Evolutionary conservation across 768 basidiomycete genomes (phyloP).

Genomic region (Cytidiella melzeri): DNA sequence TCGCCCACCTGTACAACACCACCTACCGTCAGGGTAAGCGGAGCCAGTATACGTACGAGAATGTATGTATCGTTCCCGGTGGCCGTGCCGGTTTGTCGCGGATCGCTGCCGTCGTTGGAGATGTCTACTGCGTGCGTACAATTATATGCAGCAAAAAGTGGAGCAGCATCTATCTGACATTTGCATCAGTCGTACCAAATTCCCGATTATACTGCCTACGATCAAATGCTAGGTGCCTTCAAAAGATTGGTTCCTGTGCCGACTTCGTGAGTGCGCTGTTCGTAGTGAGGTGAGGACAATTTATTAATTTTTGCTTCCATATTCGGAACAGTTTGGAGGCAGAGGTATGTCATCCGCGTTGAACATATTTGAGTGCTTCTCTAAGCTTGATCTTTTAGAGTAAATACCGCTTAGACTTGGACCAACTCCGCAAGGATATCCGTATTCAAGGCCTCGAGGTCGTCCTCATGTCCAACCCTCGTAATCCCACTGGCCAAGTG

Average conservation of each 20-base stretch:
- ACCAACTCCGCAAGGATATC: constrained; percentile 81
- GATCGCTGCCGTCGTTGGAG: constrained; percentile 86
- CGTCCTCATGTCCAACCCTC: constrained; percentile 88
- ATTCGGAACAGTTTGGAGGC: constrained; percentile 36
- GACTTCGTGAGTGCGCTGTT: constrained; percentile 77
- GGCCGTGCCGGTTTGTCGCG: constrained; percentile 87
- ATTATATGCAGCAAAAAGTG: background rate
- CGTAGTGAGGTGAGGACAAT: too few relatives aligned
- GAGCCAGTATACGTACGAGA: constrained; percentile 87
- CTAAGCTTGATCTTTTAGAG: constrained; percentile 22
- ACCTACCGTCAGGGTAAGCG: constrained; percentile 77
- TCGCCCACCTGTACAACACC: constrained; percentile 84
- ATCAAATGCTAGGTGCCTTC: constrained; percentile 80
- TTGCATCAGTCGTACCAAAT: constrained; percentile 84
- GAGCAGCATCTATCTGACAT: constrained; percentile 7
- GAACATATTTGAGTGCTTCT: too few relatives aligned
- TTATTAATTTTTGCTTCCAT: too few relatives aligned
- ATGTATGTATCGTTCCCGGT: constrained; percentile 92
- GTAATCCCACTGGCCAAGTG: constrained; percentile 94
- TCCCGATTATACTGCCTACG: constrained; percentile 88
- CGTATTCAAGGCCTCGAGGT: constrained; percentile 78
- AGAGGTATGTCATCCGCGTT: constrained; percentile 24
- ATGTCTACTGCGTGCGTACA: constrained; percentile 69
- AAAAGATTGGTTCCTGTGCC: constrained; percentile 87
- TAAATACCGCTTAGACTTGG: constrained; percentile 74